phyloP scores from a whole-genome alignment of 805 yeast species.

The Sugiyamaella chiloensis region DNA sequence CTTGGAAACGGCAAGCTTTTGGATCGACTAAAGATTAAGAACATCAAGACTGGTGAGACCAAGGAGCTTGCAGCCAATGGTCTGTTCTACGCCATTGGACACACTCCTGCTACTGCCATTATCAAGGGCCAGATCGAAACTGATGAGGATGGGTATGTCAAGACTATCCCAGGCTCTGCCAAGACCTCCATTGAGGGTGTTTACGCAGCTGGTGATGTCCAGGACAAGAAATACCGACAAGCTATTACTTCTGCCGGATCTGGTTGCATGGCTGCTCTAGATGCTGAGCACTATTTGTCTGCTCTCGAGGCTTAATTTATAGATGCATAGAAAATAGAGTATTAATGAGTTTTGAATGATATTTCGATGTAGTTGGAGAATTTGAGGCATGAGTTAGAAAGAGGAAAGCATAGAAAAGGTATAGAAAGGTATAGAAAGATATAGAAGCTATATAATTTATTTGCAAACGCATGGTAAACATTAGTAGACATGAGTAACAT shows the following conservation, averaged over 20 bases:
- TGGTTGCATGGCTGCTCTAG: constrained; percentile 99
- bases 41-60: constrained; percentile 67
- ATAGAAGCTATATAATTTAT: no score
- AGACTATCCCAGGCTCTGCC: constrained; percentile 87
- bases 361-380: no score
- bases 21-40: constrained; percentile 58
- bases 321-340: constrained; percentile 3
- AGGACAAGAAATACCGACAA: constrained; percentile 95
- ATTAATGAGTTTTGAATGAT: no score
- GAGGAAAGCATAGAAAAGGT: no score
- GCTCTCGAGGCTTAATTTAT: constrained; percentile 1
- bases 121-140: constrained; percentile 75
- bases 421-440: no score
- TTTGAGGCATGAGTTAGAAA: no score
- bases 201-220: constrained; percentile 99
- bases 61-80: constrained; percentile 79
- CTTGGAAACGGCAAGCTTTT: constrained; percentile 90
- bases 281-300: constrained; percentile 79
- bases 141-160: constrained; percentile 84
- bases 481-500: no score
- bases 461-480: no score
- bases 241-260: constrained; percentile 99
- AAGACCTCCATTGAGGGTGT: constrained; percentile 84
- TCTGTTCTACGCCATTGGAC: constrained; percentile 97
- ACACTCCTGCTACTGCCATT: constrained; percentile 87